Percentiles rank a stretch among this genome's conserved stretches.
Evolutionary conservation across 192 early-diverging fungal genomes (phyloP).

Genomic region (Diversispora epigaea): DNA sequence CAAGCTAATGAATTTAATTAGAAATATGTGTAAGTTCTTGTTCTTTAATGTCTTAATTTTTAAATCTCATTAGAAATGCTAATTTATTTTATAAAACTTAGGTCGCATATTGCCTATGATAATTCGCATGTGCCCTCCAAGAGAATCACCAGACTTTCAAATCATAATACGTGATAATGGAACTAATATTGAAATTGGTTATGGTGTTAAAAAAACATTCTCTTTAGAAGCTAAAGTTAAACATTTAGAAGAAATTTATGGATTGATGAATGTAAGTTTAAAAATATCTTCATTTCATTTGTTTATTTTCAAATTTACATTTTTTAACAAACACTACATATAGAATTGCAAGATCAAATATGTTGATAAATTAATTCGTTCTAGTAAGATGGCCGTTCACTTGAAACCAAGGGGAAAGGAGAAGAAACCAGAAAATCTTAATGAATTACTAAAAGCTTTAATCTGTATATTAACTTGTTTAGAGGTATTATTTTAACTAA

Average conservation of each 20-base stretch:
- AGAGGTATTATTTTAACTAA: too few species aligned
- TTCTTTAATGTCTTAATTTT: conserved; percentile 9
- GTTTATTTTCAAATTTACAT: not conserved
- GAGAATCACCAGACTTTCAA: too few species aligned
- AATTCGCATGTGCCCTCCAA: too few species aligned
- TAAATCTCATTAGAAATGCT: conserved; percentile 14
- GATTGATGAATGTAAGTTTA: conserved; percentile 11
- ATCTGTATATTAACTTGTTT: conserved; percentile 26
- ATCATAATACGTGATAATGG: too few species aligned
- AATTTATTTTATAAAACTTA: conserved; percentile 6
- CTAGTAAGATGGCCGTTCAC: not conserved
- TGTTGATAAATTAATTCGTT: conserved; percentile 10
- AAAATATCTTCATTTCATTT: not conserved
- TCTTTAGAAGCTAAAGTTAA: conserved; percentile 4
- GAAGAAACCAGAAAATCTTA: conserved; percentile 18
- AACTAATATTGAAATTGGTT: conserved; percentile 24
- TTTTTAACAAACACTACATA: not conserved
- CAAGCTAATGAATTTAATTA: conserved; percentile 21
- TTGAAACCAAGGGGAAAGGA: conserved; percentile 1
- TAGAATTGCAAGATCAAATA: conserved; percentile 8
- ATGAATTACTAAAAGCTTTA: conserved; percentile 16
- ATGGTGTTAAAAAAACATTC: conserved; percentile 20
- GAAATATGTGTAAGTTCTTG: conserved; percentile 15
- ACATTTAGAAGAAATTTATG: conserved; percentile 13
- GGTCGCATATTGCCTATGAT: conserved; percentile 4